These are phyloP conservation scores for Pythium pyrilobum DNA, from an alignment of 352 stramenopile genomes.

Conservation along the genomic window DNA sequence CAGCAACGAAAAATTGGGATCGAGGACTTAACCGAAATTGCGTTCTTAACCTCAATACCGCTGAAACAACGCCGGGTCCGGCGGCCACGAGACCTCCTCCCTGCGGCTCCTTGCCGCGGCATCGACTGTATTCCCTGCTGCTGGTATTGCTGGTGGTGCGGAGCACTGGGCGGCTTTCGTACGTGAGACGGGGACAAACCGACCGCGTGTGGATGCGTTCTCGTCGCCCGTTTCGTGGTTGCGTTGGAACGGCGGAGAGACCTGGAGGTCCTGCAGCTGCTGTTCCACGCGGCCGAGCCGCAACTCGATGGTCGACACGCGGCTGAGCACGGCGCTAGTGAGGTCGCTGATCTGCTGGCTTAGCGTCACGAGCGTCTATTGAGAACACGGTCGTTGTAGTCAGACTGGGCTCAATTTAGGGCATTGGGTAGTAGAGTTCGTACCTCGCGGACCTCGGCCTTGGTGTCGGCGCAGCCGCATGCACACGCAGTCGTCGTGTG, in stretches of 20 bases:
- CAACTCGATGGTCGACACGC: slow-evolving; percentile 14
- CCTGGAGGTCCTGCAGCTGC: slow-evolving; percentile 9
- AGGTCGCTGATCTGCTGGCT: slow-evolving; percentile 24
- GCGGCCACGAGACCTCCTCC: neutral
- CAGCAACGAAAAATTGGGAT: no score
- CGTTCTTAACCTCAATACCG: neutral
- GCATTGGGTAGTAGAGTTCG: neutral
- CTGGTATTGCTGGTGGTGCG: neutral
- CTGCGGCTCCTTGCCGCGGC: neutral
- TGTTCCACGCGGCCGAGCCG: slow-evolving; percentile 14
- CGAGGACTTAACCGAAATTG: no score
- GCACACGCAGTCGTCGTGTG: neutral
- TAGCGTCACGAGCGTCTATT: slow-evolving; percentile 14
- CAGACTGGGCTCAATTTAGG: neutral
- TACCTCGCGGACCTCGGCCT: slow-evolving; percentile 21
- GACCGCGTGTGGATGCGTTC: neutral
- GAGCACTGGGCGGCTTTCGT: neutral
- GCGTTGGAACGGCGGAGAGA: neutral
- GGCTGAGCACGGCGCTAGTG: slow-evolving; percentile 18
- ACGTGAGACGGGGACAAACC: no score
- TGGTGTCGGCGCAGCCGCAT: slow-evolving; percentile 10
- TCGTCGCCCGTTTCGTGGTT: neutral
- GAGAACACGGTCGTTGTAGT: neutral
- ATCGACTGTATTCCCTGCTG: neutral
- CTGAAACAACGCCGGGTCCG: neutral